phyloP scores from a whole-genome alignment of 1,284 basidiomycete species.

The Austroboletus niveus region DNA sequence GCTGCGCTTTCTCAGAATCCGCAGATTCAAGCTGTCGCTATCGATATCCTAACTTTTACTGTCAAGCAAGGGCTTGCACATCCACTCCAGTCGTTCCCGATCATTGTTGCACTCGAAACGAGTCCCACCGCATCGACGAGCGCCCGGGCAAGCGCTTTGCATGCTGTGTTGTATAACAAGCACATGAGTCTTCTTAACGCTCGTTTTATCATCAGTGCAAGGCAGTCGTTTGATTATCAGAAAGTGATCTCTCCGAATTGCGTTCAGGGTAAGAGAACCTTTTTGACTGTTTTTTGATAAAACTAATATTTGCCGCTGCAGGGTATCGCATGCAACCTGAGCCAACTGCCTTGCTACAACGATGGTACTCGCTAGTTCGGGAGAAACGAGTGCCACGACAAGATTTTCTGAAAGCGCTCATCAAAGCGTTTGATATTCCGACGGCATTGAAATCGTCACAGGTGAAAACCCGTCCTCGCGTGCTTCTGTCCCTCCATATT shows the following conservation, averaged over 20 bases:
- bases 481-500: neutral
- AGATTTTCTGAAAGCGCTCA: conserved; percentile 84
- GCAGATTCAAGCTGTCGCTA: conserved; percentile 78
- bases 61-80: conserved; percentile 95
- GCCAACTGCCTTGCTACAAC: conserved; percentile 73
- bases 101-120: conserved; percentile 92
- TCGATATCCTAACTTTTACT: conserved; percentile 90
- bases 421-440: conserved; percentile 76
- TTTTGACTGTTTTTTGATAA: neutral
- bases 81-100: conserved; percentile 90
- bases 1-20: conserved; percentile 73
- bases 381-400: conserved; percentile 85
- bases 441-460: conserved; percentile 44
- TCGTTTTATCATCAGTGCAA: conserved; percentile 78
- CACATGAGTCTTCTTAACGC: conserved; percentile 89
- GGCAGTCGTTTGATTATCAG: conserved; percentile 84
- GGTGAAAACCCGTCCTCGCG: conserved; percentile 30
- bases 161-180: conserved; percentile 82
- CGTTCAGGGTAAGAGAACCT: conserved; percentile 46
- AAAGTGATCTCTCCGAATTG: conserved; percentile 47
- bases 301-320: conserved; percentile 23
- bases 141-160: conserved; percentile 76
- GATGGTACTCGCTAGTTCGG: conserved; percentile 88
- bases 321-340: conserved; percentile 62
- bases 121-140: conserved; percentile 63